Evolutionary conservation across 768 basidiomycete genomes (phyloP).

Genomic region (Crassisporium funariophilum): DNA sequence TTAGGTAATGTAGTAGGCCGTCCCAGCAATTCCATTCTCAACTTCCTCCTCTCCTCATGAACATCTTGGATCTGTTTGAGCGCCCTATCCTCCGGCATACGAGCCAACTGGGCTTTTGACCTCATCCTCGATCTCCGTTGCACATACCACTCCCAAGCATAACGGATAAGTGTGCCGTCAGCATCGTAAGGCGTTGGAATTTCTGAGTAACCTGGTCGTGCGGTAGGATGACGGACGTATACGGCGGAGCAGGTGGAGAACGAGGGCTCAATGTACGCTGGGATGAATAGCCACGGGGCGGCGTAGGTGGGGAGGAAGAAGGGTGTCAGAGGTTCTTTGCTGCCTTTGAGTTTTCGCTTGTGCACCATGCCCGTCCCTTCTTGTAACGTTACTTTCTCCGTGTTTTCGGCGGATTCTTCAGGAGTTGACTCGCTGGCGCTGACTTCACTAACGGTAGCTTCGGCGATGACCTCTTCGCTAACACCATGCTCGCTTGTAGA

Average conservation of each 20-base stretch:
- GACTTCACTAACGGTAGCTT: background rate
- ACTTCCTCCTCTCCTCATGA: slow-evolving; percentile 18
- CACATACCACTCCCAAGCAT: slow-evolving; percentile 97
- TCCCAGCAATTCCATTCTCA: slow-evolving; percentile 4
- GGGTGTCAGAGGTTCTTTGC: slow-evolving; percentile 50
- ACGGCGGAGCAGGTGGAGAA: slow-evolving; percentile 89
- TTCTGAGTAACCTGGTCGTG: slow-evolving; percentile 93
- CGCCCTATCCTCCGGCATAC: slow-evolving; percentile 69
- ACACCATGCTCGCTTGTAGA: no score
- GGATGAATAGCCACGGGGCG: slow-evolving; percentile 91
- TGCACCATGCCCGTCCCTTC: slow-evolving; percentile 3
- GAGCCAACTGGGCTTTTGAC: slow-evolving; percentile 59
- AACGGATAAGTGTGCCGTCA: slow-evolving; percentile 88
- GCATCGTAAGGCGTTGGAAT: slow-evolving; percentile 96
- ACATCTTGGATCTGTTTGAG: slow-evolving; percentile 36
- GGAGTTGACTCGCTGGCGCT: background rate
- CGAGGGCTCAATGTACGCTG: slow-evolving; percentile 65
- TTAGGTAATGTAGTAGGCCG: slow-evolving; percentile 4
- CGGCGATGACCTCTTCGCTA: no score
- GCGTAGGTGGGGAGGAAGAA: slow-evolving; percentile 89
- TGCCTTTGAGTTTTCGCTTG: slow-evolving; percentile 6
- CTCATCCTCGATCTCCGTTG: slow-evolving; percentile 68
- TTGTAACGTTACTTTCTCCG: slow-evolving; percentile 4
- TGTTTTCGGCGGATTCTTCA: slow-evolving; percentile 3
- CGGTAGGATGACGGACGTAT: slow-evolving; percentile 95